Evolutionary conservation across 2,329 filamentous ascomycete genomes (phyloP), one percentile per base, ranked within the genome.

Genomic region (Fusarium mundagurra): DNA sequence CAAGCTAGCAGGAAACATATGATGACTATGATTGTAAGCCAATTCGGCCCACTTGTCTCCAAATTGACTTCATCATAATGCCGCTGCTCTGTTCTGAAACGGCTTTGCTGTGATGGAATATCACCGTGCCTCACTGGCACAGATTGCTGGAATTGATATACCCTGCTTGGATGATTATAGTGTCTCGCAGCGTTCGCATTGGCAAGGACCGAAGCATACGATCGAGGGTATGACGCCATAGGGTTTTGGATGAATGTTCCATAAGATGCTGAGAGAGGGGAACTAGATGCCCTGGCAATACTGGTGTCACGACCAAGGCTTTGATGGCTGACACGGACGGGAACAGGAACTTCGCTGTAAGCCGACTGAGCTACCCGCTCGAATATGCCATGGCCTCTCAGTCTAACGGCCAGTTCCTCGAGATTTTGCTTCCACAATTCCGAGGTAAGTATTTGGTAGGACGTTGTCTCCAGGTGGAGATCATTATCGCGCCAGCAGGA

Each of bases 391-490:
- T 59, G 55, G 2, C 41, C 55, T 11, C 4, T 11, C 6, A 59
- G 20, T 17, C 33, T 48, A 22, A n/a, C 5, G 6, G 18, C 33
- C 9, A 59, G 55, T n/a, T 36, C 31, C n/a, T 18, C 14, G 20
- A 59, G 5, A 17, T 48, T 59, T 7, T 5, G n/a, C 33, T 59
- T 48, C 55, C 55, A 59, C 11, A 59, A n/a, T 38, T 50, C 55
- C 27, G 55, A 50, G n/a, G 14, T 27, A 8, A 59, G 55, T 1
- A 38, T 14, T 5, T 29, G 43, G 33, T 48, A 45, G 11, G 41
- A 59, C 8, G 1, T 1, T 38, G n/a, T 48, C 33, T 59, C 55
- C 14, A 59, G 18, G 14, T 48, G 55, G 22, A 59, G 55, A 50
- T 59, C 55, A 27, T 18, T 18, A 12, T 59, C 55, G 43, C 55